Evolutionary conservation across 2,329 filamentous ascomycete genomes (phyloP).

Genomic region (Rhynchosporium agropyri): DNA sequence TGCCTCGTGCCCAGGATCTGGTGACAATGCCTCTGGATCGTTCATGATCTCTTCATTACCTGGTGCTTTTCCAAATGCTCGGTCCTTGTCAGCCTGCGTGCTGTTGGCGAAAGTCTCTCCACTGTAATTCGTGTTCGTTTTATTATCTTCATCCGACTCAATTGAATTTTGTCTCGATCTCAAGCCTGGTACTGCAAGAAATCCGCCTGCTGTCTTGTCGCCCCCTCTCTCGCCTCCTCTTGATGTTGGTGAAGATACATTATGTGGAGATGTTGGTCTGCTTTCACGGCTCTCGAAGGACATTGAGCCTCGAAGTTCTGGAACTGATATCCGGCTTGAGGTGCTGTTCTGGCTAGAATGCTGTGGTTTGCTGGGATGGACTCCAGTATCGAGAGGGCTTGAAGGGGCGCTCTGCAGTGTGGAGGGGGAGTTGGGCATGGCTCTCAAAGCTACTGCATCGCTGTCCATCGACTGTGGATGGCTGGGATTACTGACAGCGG

Average conservation of each 20-base stretch:
- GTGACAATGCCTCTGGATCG: constrained; percentile 48
- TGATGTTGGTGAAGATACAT: constrained; percentile 63
- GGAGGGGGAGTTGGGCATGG: constrained; percentile 43
- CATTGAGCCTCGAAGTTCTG: constrained; percentile 54
- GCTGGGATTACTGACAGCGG: constrained; percentile 48
- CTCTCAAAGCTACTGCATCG: constrained; percentile 43
- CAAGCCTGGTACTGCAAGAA: constrained; percentile 64
- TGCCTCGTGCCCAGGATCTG: constrained; percentile 71
- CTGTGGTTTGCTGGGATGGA: constrained; percentile 26
- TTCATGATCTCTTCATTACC: constrained; percentile 54
- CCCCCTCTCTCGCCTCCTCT: constrained; percentile 54
- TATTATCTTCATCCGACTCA: constrained; percentile 61
- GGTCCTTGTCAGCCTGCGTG: constrained; percentile 47
- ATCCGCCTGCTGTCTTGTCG: constrained; percentile 51
- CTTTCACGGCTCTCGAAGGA: constrained; percentile 64
- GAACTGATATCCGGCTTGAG: constrained; percentile 38
- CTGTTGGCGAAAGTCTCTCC: constrained; percentile 48
- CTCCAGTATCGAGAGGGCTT: constrained; percentile 41
- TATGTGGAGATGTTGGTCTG: constrained; percentile 67
- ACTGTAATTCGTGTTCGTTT: constrained; percentile 47
- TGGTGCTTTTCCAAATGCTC: constrained; percentile 44
- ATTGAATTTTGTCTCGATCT: constrained; percentile 66
- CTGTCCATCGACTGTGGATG: constrained; percentile 40
- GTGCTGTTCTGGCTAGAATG: constrained; percentile 37
- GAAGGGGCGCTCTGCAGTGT: constrained; percentile 41